Conservation (phyloP, 768 basidiomycete species). For the Boletus huronensis region DNA sequence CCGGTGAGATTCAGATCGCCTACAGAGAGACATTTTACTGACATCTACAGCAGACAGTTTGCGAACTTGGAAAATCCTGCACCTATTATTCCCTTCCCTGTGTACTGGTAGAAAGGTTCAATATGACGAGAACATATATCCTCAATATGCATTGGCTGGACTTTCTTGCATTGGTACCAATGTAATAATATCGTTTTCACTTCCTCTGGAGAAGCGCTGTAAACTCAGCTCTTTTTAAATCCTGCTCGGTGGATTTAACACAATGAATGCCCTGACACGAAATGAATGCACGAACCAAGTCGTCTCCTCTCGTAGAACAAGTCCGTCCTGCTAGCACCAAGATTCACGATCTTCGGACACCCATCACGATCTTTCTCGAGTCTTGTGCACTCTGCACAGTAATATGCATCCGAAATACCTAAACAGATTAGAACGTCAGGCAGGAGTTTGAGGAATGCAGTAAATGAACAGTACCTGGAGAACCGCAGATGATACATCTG, state of each 20-base stretch:
- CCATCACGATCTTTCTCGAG: conserved; percentile 97
- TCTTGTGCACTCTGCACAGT: conserved; percentile 96
- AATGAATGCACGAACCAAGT: conserved; percentile 50
- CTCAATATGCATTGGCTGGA: background rate
- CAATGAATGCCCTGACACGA: background rate
- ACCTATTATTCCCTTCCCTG: conserved; percentile 60
- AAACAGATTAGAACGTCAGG: background rate
- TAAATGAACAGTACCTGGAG: conserved; percentile 63
- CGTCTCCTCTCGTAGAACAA: conserved; percentile 88
- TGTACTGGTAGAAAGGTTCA: conserved; percentile 44
- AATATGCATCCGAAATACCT: conserved; percentile 99
- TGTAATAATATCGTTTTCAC: background rate
- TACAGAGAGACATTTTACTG: conserved; percentile 5
- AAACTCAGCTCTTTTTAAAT: conserved; percentile 32
- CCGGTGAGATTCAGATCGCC: conserved; percentile 41
- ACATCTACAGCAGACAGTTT: conserved; percentile 40
- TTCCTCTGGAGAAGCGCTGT: background rate
- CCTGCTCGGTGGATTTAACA: conserved; percentile 10
- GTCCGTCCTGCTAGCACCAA: conserved; percentile 92
- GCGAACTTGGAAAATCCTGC: conserved; percentile 57
- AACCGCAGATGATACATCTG: conserved; percentile 95
- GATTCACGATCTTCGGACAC: conserved; percentile 96
- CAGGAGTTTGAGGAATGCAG: background rate
- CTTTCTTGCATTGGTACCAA: conserved; percentile 2
- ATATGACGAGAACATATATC: conserved; percentile 2